phyloP scores from a whole-genome alignment of 768 basidiomycete genomes.

The Suillus decipiens region DNA sequence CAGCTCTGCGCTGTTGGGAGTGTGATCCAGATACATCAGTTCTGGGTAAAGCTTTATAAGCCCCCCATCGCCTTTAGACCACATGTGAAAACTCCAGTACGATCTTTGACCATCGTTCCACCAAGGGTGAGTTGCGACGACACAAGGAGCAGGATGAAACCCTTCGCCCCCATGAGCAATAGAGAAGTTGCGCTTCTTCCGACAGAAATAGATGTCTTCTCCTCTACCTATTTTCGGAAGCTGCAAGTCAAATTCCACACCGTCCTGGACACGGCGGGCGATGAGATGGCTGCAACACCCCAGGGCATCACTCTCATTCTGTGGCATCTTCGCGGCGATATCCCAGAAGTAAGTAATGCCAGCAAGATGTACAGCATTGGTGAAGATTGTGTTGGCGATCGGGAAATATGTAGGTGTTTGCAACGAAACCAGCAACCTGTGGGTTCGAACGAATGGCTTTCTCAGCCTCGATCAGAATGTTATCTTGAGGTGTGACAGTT shows the following conservation, averaged over 20 bases:
- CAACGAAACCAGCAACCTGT: conserved; percentile 54
- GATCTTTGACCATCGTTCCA: conserved; percentile 49
- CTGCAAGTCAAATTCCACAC: conserved; percentile 43
- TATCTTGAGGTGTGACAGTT: conserved; percentile 44
- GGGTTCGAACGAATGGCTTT: conserved; percentile 47
- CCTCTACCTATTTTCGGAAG: conserved; percentile 69
- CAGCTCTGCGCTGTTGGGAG: conserved; percentile 53
- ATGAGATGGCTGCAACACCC: conserved; percentile 64
- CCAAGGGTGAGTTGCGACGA: conserved; percentile 58
- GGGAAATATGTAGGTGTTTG: conserved; percentile 55
- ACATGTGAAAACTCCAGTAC: conserved; percentile 58
- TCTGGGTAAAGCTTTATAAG: conserved; percentile 51
- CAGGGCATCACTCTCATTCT: conserved; percentile 50
- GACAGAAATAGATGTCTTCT: conserved; percentile 63
- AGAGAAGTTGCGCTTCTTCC: conserved; percentile 44
- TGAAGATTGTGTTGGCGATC: conserved; percentile 47
- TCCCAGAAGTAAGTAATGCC: conserved; percentile 66
- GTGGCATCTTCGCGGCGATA: conserved; percentile 49
- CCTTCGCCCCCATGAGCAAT: conserved; percentile 37
- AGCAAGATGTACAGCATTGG: conserved; percentile 53
- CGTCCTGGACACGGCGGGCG: conserved; percentile 45
- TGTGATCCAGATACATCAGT: conserved; percentile 43
- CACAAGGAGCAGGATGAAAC: conserved; percentile 49
- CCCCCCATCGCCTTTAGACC: conserved; percentile 58
- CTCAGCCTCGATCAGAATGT: conserved; percentile 50